phyloP scores from a whole-genome alignment of 768 basidiomycete genomes.

The Pisolithus marmoratus region DNA sequence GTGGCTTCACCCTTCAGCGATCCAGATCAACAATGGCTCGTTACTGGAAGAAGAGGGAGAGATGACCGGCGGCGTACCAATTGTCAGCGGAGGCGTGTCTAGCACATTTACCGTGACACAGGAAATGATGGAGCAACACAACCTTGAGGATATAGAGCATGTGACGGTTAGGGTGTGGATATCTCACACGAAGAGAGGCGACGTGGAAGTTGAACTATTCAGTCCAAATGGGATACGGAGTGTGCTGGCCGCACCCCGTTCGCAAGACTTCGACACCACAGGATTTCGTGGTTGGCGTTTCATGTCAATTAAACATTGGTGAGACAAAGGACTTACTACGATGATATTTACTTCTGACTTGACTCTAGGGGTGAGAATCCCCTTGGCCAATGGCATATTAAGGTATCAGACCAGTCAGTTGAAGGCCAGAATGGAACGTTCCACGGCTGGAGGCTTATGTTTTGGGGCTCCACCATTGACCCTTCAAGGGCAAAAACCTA shows the following conservation, averaged over 20 bases:
- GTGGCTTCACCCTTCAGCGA: conserved; percentile 73
- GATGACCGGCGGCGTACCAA: conserved; percentile 61
- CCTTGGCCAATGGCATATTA: conserved; percentile 85
- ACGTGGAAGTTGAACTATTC: conserved; percentile 84
- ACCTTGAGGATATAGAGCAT: conserved; percentile 88
- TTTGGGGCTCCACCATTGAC: conserved; percentile 89
- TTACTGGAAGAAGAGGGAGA: conserved; percentile 40
- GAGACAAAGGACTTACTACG: conserved; percentile 7
- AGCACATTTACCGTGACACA: conserved; percentile 63
- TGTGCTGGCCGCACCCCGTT: conserved; percentile 69
- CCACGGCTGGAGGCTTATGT: conserved; percentile 85
- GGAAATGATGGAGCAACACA: conserved; percentile 61
- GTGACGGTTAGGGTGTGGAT: conserved; percentile 93
- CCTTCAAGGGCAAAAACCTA: conserved; percentile 58
- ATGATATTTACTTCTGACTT: conserved; percentile 10
- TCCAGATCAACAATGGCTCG: conserved; percentile 59
- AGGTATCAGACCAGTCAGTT: conserved; percentile 75
- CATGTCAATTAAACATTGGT: conserved; percentile 99
- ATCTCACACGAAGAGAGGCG: conserved; percentile 77
- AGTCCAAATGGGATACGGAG: conserved; percentile 87
- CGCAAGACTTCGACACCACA: conserved; percentile 52
- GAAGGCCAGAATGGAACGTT: conserved; percentile 57
- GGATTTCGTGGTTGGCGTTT: conserved; percentile 98
- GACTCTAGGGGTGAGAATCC: conserved; percentile 83
- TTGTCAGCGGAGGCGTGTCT: conserved; percentile 57